Evolutionary conservation across 164 flowering plant species (phyloP), one percentile per base, ranked within the genome.

Genomic region (Chloranthus sessilifolius): DNA sequence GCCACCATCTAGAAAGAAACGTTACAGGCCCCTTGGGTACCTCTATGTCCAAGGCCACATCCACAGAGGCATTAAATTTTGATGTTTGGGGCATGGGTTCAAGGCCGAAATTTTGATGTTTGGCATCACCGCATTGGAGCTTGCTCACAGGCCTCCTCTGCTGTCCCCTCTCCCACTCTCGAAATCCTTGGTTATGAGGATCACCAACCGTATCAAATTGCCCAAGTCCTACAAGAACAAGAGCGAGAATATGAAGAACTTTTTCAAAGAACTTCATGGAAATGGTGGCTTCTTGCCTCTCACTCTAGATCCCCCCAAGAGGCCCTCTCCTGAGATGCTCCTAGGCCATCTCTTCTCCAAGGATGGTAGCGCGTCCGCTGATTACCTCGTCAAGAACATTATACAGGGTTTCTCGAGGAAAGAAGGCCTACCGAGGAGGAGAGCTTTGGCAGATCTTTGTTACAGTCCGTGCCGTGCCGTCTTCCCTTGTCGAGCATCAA

Each of bases 31-130:
- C n/a, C 61, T 86, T 12, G 43, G 68, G 1, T 82, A 90, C 50
- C 84, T 90, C 28, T 90, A 90, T 43, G 63, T 63, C 53, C 91
- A 86, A 59, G 95, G 95, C 29, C 86, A 76, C 35, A 59, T 84
- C 3, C 97, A 90, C 54, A 47, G 91, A 10, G 95, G 82, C 54
- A 66, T 90, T 50, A 86, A 86, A 59, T 90, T 94, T 0, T 82
- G 91, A 0, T 86, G 73, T 24, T 61, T 52, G 1, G 97, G 89
- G 9, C 87, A 87, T 34, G 70, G 86, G 17, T 72, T 66, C 62
- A 85, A 85, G 69, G 95, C 98, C 11, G 95, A 90, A 56, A 81
- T 90, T 0, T 90, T 95, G 97, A 84, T 95, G 0, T 79, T 90
- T 30, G 95, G 95, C 2, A 82, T 86, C 27, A 86, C 97, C 0